Base-by-base conservation (phyloP, 805 yeast species). In the Teunomyces gatunensis region DNA sequence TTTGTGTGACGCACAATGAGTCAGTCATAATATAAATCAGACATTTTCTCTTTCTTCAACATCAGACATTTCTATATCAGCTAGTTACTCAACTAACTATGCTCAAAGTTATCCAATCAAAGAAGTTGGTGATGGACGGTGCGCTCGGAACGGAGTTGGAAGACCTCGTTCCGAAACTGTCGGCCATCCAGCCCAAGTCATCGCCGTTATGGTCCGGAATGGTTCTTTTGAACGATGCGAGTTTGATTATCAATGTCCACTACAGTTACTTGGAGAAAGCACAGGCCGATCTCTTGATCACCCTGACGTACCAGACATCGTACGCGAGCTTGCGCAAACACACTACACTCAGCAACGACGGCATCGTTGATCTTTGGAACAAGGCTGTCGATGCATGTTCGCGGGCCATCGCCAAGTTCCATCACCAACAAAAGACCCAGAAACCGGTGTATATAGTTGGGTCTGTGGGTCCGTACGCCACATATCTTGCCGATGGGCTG, bases 401-500 rank as follows among this genome's bases (percentile, higher is more conserved):
- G 11, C 42, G 37, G 2, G 68, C 69, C 1, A 55, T 49, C 10
- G 3, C 25, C 6, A 21, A 21, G 25, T 21, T 41, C 44, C 39
- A 45, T 20, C 34, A 33, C 3, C 18, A 10, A 13, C 9, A 43
- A 13, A 32, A 43, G 45, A 23, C 39, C 9, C 21, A 27, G 18
- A 48, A 50, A 17, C 47, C 54, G 13, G 52, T 59, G 6, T 56
- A 47, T 40, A 71, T 83, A 4, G 80, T 79, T 1, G 95, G 87
- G 0, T 79, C 87, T 6, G 64, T 87, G 32, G 96, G 96, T 0
- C 89, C 96, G 0, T 88, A 80, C 60, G 95, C 91, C 1, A 87
- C 91, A 0, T 81, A 67, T 53, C 58, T 85, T 32, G 80, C 85
- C 25, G 74, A 80, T 52, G 89, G 90, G 0, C 74, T 85, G 0